phyloP scores from a whole-genome alignment of 768 basidiomycete species.

The Grammothele lineata region DNA sequence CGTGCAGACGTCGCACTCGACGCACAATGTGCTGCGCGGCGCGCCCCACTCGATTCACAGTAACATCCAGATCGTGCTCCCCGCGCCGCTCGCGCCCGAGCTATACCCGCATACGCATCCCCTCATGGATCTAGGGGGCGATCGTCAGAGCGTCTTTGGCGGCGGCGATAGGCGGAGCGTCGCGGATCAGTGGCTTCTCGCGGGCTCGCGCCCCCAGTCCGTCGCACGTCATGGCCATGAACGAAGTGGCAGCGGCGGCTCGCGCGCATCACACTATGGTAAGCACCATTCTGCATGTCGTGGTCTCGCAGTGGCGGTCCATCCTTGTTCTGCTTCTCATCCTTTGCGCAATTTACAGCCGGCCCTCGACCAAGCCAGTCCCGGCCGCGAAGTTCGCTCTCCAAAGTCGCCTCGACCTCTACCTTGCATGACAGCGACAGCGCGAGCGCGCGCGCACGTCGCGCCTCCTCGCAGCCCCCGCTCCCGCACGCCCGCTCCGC shows the following conservation, averaged over 20 bases:
- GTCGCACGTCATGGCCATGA: slow-evolving; percentile 1
- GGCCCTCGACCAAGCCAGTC: no score
- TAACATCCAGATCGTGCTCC: slow-evolving; percentile 63
- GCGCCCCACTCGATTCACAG: slow-evolving; percentile 59
- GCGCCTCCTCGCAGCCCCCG: no score
- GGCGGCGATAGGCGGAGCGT: slow-evolving; percentile 5
- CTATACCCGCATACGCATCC: slow-evolving; percentile 9
- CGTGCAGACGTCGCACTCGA: slow-evolving; percentile 23
- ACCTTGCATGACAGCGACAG: no score
- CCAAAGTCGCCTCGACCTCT: no score
- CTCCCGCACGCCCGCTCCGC: no score
- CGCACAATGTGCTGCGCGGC: slow-evolving; percentile 40
- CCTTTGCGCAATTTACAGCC: no score
- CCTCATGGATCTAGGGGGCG: not conserved
- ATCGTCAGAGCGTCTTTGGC: slow-evolving; percentile 7
- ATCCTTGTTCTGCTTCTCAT: no score
- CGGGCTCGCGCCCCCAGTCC: slow-evolving; percentile 10
- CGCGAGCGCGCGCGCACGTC: no score
- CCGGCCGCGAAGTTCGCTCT: no score
- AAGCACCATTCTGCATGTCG: no score
- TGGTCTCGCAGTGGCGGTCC: no score
- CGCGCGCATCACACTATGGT: no score
- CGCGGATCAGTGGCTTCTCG: slow-evolving; percentile 15
- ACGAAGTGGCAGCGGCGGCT: slow-evolving; percentile 1
- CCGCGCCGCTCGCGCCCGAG: slow-evolving; percentile 53